A percentile compares a stretch with the other conserved stretches of the same genome.
These are phyloP conservation scores for Fusarium miscanthi DNA, from an alignment of 2,329 filamentous ascomycete species.

Conservation along the genomic window DNA sequence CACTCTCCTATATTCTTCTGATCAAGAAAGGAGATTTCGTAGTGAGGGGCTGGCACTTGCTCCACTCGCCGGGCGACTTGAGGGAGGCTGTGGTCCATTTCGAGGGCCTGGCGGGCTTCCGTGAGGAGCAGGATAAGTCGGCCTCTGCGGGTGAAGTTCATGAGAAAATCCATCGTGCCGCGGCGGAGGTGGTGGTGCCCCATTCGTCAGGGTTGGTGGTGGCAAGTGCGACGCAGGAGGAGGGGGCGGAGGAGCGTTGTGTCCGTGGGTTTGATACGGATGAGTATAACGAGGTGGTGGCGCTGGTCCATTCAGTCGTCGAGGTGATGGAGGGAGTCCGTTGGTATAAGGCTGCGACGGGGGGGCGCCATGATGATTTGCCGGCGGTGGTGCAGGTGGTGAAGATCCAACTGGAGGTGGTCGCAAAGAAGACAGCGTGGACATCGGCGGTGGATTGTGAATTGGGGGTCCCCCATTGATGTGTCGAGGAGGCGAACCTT, in stretches of 20 bases:
- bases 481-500: slow-evolving; percentile 60
- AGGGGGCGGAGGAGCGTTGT: slow-evolving; percentile 34
- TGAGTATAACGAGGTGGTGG: slow-evolving; percentile 56
- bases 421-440: slow-evolving; percentile 59
- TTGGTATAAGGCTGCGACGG: slow-evolving; percentile 52
- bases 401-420: slow-evolving; percentile 60
- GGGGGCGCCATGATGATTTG: slow-evolving; percentile 54
- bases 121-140: slow-evolving; percentile 57
- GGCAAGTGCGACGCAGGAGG: slow-evolving; percentile 37
- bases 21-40: slow-evolving; percentile 76
- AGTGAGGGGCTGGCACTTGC: slow-evolving; percentile 82
- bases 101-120: slow-evolving; percentile 59
- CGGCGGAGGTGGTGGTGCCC: slow-evolving; percentile 42
- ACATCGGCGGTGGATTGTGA: slow-evolving; percentile 46
- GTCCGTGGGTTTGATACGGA: slow-evolving; percentile 48
- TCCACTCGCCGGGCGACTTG: slow-evolving; percentile 64
- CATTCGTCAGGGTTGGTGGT: slow-evolving; percentile 50
- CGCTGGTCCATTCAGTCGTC: slow-evolving; percentile 56
- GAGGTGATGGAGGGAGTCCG: slow-evolving; percentile 61
- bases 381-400: slow-evolving; percentile 54
- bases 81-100: slow-evolving; percentile 50
- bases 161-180: slow-evolving; percentile 53
- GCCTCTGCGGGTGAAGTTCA: slow-evolving; percentile 54
- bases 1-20: background rate
- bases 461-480: slow-evolving; percentile 60